A percentile compares a stretch with the other conserved stretches of the same genome.
Evolutionary conservation across 1,284 basidiomycete genomes (phyloP).

Genomic region (Austroboletus olivaceoglutinosus): DNA sequence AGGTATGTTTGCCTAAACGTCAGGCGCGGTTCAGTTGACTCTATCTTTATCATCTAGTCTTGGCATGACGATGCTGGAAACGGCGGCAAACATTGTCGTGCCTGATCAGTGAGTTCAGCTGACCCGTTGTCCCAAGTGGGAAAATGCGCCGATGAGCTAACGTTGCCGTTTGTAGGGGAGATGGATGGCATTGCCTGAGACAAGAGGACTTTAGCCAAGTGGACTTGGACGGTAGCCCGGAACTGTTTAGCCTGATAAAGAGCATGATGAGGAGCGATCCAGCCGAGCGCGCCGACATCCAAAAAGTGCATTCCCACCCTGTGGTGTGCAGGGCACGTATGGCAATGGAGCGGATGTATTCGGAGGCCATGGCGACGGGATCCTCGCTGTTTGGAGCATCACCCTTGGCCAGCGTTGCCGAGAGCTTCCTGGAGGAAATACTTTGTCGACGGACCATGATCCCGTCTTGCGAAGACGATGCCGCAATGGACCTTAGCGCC

Average conservation of each 20-base stretch:
- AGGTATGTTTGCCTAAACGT: conserved; percentile 55
- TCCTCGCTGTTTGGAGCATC: conserved; percentile 58
- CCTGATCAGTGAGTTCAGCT: conserved; percentile 83
- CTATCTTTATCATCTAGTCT: conserved; percentile 52
- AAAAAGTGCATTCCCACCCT: conserved; percentile 60
- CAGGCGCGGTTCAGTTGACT: not conserved
- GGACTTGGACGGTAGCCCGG: conserved; percentile 72
- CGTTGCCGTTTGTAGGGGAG: conserved; percentile 54
- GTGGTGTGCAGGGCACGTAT: conserved; percentile 68
- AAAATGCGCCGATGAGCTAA: conserved; percentile 12
- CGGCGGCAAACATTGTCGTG: conserved; percentile 92
- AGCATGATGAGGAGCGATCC: conserved; percentile 81
- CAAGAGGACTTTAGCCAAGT: conserved; percentile 92
- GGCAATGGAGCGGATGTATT: conserved; percentile 57
- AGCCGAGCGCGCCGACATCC: conserved; percentile 55
- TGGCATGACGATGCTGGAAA: conserved; percentile 94
- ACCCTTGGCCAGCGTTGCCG: conserved; percentile 58
- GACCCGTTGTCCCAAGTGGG: conserved; percentile 4
- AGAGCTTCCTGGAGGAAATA: conserved; percentile 63
- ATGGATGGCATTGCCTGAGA: conserved; percentile 92
- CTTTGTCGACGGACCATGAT: conserved; percentile 36
- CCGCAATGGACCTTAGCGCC: conserved; percentile 44
- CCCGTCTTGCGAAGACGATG: conserved; percentile 26
- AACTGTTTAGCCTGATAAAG: conserved; percentile 70
- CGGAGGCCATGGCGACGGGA: conserved; percentile 39